phyloP scores from a whole-genome alignment of 176 grass and related monocot species.

The Cocos nucifera region DNA sequence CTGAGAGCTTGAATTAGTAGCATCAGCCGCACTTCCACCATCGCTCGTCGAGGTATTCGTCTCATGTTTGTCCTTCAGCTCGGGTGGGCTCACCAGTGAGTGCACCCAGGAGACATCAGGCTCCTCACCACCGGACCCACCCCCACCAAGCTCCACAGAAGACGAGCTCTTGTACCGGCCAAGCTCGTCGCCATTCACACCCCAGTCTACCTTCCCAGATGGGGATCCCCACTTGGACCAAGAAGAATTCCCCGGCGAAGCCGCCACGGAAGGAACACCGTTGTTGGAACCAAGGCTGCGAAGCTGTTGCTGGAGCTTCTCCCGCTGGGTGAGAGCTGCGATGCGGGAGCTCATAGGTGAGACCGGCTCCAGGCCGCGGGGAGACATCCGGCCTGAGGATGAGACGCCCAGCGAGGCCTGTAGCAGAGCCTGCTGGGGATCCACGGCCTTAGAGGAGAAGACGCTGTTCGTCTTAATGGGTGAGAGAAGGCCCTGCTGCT shows the following conservation, averaged over 20 bases:
- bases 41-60: slow-evolving; percentile 24
- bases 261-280: slow-evolving; percentile 16
- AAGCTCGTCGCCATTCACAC: slow-evolving; percentile 36
- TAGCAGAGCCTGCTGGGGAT: slow-evolving; percentile 1
- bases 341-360: slow-evolving; percentile 46
- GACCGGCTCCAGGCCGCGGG: slow-evolving; percentile 56
- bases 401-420: slow-evolving; percentile 52
- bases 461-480: slow-evolving; percentile 68
- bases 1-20: slow-evolving; percentile 22
- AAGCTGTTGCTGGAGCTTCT: slow-evolving; percentile 38
- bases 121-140: slow-evolving; percentile 27
- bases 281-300: slow-evolving; percentile 25
- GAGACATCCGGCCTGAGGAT: slow-evolving; percentile 37
- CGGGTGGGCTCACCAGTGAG: slow-evolving; percentile 33
- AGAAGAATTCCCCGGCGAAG: slow-evolving; percentile 35
- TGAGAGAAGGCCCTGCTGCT: slow-evolving; percentile 34
- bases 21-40: slow-evolving; percentile 10
- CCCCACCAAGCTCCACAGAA: slow-evolving; percentile 2
- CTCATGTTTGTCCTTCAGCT: slow-evolving; percentile 7
- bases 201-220: slow-evolving; percentile 59
- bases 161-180: background rate
- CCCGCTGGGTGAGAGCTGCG: slow-evolving; percentile 32
- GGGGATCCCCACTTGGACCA: slow-evolving; percentile 56
- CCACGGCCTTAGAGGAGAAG: slow-evolving; percentile 38
- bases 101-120: slow-evolving; percentile 80